These are phyloP conservation scores for Graphium sp. DNA, from an alignment of 2,329 filamentous ascomycete genomes.

Conservation along the genomic window DNA sequence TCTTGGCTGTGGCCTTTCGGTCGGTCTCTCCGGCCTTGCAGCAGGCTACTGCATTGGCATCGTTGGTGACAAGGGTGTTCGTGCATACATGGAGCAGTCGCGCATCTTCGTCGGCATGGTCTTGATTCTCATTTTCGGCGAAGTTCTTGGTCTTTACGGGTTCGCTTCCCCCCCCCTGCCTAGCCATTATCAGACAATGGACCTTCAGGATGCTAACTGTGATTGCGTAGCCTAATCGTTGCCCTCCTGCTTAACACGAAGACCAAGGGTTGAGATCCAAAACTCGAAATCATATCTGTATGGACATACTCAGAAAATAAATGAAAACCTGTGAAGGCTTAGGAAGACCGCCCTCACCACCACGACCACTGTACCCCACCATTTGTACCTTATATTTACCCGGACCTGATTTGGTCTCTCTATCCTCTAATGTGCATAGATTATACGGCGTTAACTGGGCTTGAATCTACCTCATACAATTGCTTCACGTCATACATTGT, in stretches of 20 bases:
- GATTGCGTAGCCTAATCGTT: constrained; percentile 57
- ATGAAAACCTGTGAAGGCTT: no score
- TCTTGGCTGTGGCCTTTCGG: constrained; percentile 74
- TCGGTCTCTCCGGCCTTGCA: constrained; percentile 81
- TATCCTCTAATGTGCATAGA: no score
- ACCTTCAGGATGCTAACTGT: constrained; percentile 1
- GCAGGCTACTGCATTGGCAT: constrained; percentile 94
- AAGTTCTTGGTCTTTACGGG: constrained; percentile 95
- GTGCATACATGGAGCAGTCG: constrained; percentile 91
- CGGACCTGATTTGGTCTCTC: no score
- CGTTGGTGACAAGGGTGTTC: constrained; percentile 85
- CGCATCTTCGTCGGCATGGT: constrained; percentile 98
- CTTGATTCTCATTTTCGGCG: constrained; percentile 92
- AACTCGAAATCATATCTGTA: background rate
- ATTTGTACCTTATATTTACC: no score
- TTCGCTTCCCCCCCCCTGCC: constrained; percentile 25
- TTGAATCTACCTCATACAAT: no score
- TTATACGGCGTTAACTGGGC: no score
- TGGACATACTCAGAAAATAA: no score
- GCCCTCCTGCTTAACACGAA: constrained; percentile 87
- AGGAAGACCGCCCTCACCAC: no score
- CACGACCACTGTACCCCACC: no score
- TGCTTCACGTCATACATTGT: no score
- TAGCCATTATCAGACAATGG: background rate
- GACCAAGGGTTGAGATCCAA: constrained; percentile 37